Conservation (phyloP, 2,329 filamentous ascomycete genomes). For the Claviceps pusilla region DNA sequence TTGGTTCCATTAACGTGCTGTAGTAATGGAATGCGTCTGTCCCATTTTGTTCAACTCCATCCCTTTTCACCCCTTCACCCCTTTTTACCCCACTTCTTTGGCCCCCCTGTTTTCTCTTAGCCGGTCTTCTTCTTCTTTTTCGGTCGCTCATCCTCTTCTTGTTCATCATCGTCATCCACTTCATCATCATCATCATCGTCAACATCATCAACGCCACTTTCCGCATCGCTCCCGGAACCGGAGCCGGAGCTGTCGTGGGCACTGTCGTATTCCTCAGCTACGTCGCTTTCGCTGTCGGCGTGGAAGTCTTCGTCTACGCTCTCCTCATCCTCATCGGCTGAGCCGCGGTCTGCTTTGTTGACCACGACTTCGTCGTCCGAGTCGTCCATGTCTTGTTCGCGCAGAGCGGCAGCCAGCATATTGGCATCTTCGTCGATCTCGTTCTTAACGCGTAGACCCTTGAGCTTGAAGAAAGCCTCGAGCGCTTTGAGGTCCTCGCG, state of each 20-base stretch:
- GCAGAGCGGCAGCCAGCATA: conserved; percentile 62
- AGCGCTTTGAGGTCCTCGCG: conserved; percentile 91
- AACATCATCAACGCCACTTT: conserved; percentile 33
- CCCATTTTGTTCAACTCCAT: background rate
- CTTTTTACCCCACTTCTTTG: background rate
- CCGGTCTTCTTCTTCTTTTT: conserved; percentile 35
- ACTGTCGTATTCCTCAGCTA: conserved; percentile 91
- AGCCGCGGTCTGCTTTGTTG: conserved; percentile 62
- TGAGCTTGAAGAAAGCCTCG: conserved; percentile 95
- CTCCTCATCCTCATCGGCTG: conserved; percentile 91
- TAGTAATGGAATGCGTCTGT: background rate
- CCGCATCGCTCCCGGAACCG: conserved; percentile 44
- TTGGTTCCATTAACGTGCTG: background rate
- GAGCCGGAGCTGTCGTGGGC: conserved; percentile 74
- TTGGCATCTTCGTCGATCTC: conserved; percentile 93
- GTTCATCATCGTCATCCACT: conserved; percentile 29
- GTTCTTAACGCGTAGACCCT: conserved; percentile 91
- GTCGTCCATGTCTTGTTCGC: conserved; percentile 67
- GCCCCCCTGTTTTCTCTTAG: background rate
- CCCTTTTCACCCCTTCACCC: too few species aligned
- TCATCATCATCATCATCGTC: conserved; percentile 27
- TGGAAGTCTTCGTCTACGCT: conserved; percentile 93
- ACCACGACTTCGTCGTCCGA: conserved; percentile 71
- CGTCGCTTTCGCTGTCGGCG: conserved; percentile 81
- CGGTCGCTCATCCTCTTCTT: conserved; percentile 35